phyloP scores from a whole-genome alignment of 2,329 filamentous ascomycete genomes.

The Penicillium oxalicum region DNA sequence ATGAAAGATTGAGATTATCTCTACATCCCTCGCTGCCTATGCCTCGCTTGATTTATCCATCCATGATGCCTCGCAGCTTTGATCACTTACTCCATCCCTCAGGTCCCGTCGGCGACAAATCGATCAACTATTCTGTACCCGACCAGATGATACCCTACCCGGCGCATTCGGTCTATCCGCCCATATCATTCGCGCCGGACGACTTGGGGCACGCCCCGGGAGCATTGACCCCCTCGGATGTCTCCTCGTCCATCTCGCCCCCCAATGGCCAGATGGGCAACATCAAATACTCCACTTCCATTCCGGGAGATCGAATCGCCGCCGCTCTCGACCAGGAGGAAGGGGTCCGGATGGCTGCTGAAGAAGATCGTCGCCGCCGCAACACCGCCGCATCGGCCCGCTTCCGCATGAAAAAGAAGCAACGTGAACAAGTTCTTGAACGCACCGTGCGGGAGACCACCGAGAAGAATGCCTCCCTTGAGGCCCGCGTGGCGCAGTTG shows the following conservation, averaged over 20 bases:
- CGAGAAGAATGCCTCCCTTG: conserved; percentile 68
- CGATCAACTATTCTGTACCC: conserved; percentile 34
- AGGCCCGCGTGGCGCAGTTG: conserved; percentile 68
- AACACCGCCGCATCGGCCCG: conserved; percentile 85
- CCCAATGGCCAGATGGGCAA: conserved; percentile 37
- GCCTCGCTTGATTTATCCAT: neutral
- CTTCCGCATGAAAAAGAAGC: conserved; percentile 94
- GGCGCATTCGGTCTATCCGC: conserved; percentile 34
- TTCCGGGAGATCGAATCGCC: conserved; percentile 37
- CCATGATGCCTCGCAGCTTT: conserved; percentile 3
- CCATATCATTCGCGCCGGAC: conserved; percentile 34
- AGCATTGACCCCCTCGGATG: conserved; percentile 37
- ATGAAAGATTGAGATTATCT: too few relatives aligned
- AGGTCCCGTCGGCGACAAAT: conserved; percentile 28
- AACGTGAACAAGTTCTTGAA: conserved; percentile 80
- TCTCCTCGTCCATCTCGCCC: conserved; percentile 39
- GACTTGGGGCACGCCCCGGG: conserved; percentile 32
- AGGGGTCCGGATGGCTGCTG: conserved; percentile 64
- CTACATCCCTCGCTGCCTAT: neutral
- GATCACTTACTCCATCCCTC: conserved; percentile 22
- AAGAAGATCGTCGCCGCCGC: conserved; percentile 83
- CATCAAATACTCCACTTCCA: conserved; percentile 37
- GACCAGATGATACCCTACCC: conserved; percentile 37
- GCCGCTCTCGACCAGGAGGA: conserved; percentile 59
- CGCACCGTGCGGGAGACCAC: conserved; percentile 75